Evolutionary conservation across 2,329 filamentous ascomycete species (phyloP).

Genomic region (Allantophomopsis cytisporea): DNA sequence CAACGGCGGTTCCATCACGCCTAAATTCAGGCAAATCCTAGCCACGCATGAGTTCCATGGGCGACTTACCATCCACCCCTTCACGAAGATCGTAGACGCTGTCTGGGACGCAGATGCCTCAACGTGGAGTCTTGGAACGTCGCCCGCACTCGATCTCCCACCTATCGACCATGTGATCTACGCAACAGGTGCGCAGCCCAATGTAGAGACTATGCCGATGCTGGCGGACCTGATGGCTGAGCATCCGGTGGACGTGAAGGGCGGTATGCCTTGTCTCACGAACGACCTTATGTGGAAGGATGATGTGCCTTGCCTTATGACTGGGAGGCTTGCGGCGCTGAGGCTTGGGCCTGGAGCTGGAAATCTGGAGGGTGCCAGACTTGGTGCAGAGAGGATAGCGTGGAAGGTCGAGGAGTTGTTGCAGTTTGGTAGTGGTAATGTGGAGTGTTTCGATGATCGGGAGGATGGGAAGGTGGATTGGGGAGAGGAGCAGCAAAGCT

Average conservation of each 20-base stretch:
- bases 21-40: constrained; percentile 47
- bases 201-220: constrained; percentile 46
- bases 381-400: constrained; percentile 60
- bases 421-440: background rate
- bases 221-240: constrained; percentile 43
- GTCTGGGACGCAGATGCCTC: constrained; percentile 26
- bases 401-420: constrained; percentile 1
- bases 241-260: constrained; percentile 46
- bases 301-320: constrained; percentile 60
- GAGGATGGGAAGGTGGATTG: too few relatives aligned
- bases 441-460: background rate
- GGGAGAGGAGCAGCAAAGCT: too few relatives aligned
- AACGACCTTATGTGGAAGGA: constrained; percentile 66
- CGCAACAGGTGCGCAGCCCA: constrained; percentile 56
- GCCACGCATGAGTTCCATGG: constrained; percentile 40
- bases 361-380: constrained; percentile 60
- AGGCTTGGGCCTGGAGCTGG: constrained; percentile 58
- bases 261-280: constrained; percentile 59
- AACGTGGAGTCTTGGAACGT: background rate
- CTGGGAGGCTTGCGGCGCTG: constrained; percentile 53
- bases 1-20: constrained; percentile 64
- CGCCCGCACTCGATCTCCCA: constrained; percentile 22
- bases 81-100: constrained; percentile 28
- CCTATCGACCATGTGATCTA: constrained; percentile 23
- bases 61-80: constrained; percentile 37